Base-by-base conservation (phyloP, 352 stramenopile species). In the Paralagenidium karlingii region DNA sequence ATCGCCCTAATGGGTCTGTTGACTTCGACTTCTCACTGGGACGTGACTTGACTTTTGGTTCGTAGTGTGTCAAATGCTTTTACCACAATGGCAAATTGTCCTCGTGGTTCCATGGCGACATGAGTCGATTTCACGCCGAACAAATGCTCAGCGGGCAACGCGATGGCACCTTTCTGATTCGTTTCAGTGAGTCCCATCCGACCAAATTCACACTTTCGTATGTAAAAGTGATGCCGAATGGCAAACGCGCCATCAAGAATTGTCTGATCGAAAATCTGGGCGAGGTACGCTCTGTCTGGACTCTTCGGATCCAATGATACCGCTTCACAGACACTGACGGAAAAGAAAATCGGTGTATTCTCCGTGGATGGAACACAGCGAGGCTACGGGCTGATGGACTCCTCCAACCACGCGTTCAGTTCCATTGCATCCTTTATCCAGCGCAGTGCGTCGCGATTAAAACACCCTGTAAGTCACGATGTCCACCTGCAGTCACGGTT, bases 141-240 rank as follows among this genome's bases (percentile, higher is more conserved):
- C 37, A 42, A 1, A 40, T 68, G 20, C 44, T 84, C 4, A 41
- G 60, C 1, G 28, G 41, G 3, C 34, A 16, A n/a, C 44, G 40
- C 32, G 75, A 88, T 38, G 75, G 71, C 12, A 55, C 75, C 21
- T 89, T 89, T 50, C 55, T 85, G 28, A 53, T 89, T 29, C 56
- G 76, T 29, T 89, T 86, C 51, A 85, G 69, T 27, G 75, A 89
- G 49, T 81, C 69, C 8, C 75, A 85, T 9, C 75, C 75, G 25
- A 63, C 63, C 10, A 78, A 80, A 31, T 84, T 89, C 47, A 82
- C 63, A 22, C 54, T 89, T 16, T 74, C 73, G 38, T 89, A 89
- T 50, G 38, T 86, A 4, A 89, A 86, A 47, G 48, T 86, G 26
- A 67, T 84, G 45, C 29, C 56, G 5, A 11, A 26, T 1, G 67